These are phyloP conservation scores for Chlamydomonas sp. DNA, from an alignment of 139 green algal species.

Conservation along the genomic window DNA sequence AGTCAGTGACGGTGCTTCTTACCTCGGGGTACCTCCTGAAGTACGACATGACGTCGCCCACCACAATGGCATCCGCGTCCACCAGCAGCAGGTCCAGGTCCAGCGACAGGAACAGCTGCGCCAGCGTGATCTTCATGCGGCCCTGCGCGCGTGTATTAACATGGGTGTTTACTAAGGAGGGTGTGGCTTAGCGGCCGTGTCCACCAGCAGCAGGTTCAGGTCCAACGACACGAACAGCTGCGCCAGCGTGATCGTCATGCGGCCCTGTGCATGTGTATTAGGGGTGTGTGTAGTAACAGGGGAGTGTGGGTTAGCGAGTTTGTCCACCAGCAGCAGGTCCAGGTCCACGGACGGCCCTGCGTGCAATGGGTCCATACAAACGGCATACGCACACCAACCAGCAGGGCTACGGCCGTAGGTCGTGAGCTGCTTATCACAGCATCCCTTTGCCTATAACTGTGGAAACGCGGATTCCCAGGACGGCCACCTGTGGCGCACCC, in stretches of 20 bases:
- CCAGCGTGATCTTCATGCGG: constrained; percentile 59
- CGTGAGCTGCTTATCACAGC: no score
- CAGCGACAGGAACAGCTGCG: constrained; percentile 50
- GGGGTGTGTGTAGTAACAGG: no score
- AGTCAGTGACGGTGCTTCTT: no score
- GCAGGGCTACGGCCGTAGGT: no score
- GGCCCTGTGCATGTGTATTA: constrained; percentile 26
- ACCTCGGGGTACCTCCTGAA: constrained; percentile 34
- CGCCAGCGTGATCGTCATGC: constrained; percentile 58
- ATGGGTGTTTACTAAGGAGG: no score
- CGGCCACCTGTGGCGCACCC: no score
- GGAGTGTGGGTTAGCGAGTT: constrained; percentile 21
- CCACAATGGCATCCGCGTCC: constrained; percentile 55
- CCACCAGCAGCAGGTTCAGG: constrained; percentile 60
- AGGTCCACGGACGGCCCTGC: constrained; percentile 14
- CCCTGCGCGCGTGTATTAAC: constrained; percentile 19
- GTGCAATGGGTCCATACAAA: no score
- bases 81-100: constrained; percentile 58
- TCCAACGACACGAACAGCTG: constrained; percentile 48
- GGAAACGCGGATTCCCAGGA: no score
- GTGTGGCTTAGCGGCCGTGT: constrained; percentile 38
- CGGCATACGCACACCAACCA: no score
- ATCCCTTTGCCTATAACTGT: no score
- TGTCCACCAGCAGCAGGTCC: constrained; percentile 61
- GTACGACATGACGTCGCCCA: constrained; percentile 53